Evolutionary conservation across 2,329 filamentous ascomycete genomes (phyloP).

Genomic region (Ceratocystis destructans): DNA sequence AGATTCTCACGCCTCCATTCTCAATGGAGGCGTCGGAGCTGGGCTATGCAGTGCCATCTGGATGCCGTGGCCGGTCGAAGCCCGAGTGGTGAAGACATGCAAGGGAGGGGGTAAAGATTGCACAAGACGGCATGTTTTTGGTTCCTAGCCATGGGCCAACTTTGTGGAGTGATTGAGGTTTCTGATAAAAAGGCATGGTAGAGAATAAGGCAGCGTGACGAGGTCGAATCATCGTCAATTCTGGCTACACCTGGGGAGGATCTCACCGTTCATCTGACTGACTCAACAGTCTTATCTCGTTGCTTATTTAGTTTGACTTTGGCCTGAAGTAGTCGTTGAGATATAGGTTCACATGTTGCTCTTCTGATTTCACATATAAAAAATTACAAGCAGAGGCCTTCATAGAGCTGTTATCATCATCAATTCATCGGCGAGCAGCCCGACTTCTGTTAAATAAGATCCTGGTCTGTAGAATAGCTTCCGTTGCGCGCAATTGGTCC

Average conservation of each 20-base stretch:
- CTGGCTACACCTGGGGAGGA: too few relatives aligned
- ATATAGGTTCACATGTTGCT: background rate
- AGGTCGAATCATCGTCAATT: too few relatives aligned
- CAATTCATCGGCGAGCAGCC: constrained; percentile 13
- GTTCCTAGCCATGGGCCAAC: background rate
- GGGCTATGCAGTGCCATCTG: constrained; percentile 16
- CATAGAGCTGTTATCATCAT: constrained; percentile 7
- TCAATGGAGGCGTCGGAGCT: constrained; percentile 13
- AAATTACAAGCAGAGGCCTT: too few relatives aligned
- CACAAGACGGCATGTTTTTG: background rate
- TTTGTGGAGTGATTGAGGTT: too few relatives aligned
- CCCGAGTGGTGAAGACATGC: constrained; percentile 13
- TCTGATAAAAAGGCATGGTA: too few relatives aligned
- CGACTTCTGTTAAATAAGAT: constrained; percentile 16
- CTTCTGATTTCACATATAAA: background rate
- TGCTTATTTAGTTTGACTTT: too few relatives aligned
- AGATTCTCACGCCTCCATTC: constrained; percentile 17
- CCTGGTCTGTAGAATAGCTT: constrained; percentile 13
- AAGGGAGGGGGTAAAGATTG: background rate
- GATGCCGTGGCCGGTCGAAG: constrained; percentile 17
- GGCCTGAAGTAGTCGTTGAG: background rate
- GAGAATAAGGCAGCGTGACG: too few relatives aligned
- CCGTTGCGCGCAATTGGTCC: background rate
- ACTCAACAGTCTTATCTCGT: too few relatives aligned
- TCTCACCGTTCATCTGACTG: too few relatives aligned